Evolutionary conservation across 371 early-diverging fungal genomes (phyloP), one percentile per base, ranked within the genome.

Genomic region (Actinomucor elegans): DNA sequence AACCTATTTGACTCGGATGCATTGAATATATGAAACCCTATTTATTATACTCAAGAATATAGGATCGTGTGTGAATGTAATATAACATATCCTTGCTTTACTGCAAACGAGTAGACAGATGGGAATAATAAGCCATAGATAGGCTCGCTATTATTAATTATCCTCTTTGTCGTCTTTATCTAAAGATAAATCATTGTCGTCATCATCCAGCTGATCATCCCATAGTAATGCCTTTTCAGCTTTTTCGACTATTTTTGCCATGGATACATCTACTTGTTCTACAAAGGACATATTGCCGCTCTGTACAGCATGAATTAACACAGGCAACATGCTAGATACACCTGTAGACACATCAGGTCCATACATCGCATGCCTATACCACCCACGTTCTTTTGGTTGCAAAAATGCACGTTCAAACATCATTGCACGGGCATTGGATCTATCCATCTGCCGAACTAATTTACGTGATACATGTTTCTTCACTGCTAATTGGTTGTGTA

Each of bases 341-440:
- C 79, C 84, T 14, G 71, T 61, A 68, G 67, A 66, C 8, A 71
- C 48, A 9, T 76, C 70, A 5, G 87, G 85, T 1, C 80, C 77
- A 47, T 78, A 74, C 4, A 86, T 47, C 4, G 73, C 67, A 43
- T 87, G 87, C 37, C 79, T 77, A 48, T 72, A 84, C 87, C 87
- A 87, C 7, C 17, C 26, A 6, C 48, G 26, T 8, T 35, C 86
- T 33, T 73, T 59, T 12, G 69, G 64, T 21, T 78, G 76, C 21
- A 83, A 45, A 42, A 87, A 80, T 4, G 69, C 72, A 9, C 79
- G 67, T 50, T 85, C 87, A 36, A 84, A 73, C 23, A 60, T 44
- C 2, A 58, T 49, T 2, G 74, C 37, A 8, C 73, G 71, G 20
- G 73, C 66, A 48, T 85, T 85, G 9, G 31, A 14, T 20, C 38